Percentiles rank a stretch among this genome's conserved stretches.
Conservation (phyloP, 2,329 filamentous ascomycete species). For the Teratosphaeria viscida region DNA sequence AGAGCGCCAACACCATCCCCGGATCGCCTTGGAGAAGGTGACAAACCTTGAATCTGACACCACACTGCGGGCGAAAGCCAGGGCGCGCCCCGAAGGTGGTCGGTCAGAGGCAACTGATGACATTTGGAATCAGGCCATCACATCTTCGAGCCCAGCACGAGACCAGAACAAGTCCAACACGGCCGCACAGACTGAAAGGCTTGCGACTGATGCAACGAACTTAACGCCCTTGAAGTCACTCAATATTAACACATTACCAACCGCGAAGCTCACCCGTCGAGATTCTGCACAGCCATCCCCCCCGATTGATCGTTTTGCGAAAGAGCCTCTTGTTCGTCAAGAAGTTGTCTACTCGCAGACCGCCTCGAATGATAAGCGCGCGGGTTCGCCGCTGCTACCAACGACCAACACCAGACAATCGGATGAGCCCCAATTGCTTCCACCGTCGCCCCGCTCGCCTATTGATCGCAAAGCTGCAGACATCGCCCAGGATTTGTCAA, state of each 20-base stretch:
- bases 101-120: conserved; percentile 10
- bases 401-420: conserved; percentile 2
- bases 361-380: conserved; percentile 2
- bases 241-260: conserved; percentile 18
- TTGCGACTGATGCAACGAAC: conserved; percentile 15
- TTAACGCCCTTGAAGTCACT: conserved; percentile 19
- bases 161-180: background rate
- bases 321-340: conserved; percentile 7
- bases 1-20: background rate
- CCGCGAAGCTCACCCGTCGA: background rate
- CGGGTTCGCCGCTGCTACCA: conserved; percentile 12
- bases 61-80: background rate
- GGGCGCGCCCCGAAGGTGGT: background rate
- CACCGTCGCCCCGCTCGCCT: background rate
- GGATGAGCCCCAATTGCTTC: background rate
- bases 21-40: no score
- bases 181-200: conserved; percentile 6
- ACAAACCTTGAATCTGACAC: background rate
- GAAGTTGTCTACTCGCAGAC: conserved; percentile 8
- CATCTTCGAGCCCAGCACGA: conserved; percentile 7
- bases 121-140: conserved; percentile 16
- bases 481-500: conserved; percentile 3
- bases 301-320: conserved; percentile 3
- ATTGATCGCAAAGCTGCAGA: background rate
- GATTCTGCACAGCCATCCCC: conserved; percentile 8